A percentile compares a stretch with the other conserved stretches of the same genome.
phyloP scores from a whole-genome alignment of 306 rosid species.

The Castanea mollissima region DNA sequence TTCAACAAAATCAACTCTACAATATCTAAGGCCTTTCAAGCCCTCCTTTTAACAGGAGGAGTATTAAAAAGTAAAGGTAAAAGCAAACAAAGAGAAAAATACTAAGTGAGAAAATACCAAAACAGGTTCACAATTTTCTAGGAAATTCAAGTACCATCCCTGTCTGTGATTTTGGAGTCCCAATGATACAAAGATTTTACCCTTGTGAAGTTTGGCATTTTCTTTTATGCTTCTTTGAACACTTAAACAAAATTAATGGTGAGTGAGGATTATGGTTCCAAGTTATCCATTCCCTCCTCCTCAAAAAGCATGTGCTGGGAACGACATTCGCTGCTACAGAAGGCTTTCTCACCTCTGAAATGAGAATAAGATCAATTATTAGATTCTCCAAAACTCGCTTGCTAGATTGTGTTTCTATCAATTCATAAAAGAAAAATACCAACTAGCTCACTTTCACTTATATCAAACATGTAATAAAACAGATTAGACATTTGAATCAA shows the following conservation, averaged over 20 bases:
- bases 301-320: constrained; percentile 66
- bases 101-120: background rate
- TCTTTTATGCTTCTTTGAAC: background rate
- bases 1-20: constrained; percentile 45
- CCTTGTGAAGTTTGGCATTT: background rate
- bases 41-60: constrained; percentile 22
- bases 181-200: background rate
- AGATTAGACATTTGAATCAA: background rate
- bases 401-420: too few relatives aligned
- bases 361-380: constrained; percentile 6
- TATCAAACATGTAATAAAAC: background rate
- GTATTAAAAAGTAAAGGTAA: constrained; percentile 11
- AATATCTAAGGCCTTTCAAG: constrained; percentile 26
- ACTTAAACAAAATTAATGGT: background rate
- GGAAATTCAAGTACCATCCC: constrained; percentile 21
- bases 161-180: background rate
- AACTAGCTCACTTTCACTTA: background rate
- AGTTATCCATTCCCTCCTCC: constrained; percentile 49
- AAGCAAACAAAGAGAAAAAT: background rate
- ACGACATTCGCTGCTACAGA: constrained; percentile 91
- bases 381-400: background rate
- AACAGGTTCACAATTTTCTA: constrained; percentile 19
- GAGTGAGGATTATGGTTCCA: constrained; percentile 26
- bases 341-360: constrained; percentile 90
- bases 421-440: background rate